A percentile compares a stretch with the other conserved stretches of the same genome.
Conservation (phyloP, 768 basidiomycete genomes). For the Lactarius sp. region DNA sequence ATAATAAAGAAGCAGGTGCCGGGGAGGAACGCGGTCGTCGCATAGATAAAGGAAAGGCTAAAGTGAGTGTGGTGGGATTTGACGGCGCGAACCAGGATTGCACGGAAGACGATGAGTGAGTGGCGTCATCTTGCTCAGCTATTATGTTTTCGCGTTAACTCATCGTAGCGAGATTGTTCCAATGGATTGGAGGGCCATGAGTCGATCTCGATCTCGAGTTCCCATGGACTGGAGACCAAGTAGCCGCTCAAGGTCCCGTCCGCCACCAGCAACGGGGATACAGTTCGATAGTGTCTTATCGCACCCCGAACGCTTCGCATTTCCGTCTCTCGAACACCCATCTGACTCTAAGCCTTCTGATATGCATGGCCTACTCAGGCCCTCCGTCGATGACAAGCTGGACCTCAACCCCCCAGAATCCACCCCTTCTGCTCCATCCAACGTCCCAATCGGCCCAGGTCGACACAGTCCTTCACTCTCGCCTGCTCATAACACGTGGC, state of each 20-base stretch:
- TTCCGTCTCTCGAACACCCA: conserved; percentile 26
- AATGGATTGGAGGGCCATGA: conserved; percentile 94
- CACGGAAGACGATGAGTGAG: conserved; percentile 70
- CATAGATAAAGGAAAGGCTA: conserved; percentile 75
- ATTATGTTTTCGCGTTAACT: conserved; percentile 27
- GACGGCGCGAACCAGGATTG: conserved; percentile 70
- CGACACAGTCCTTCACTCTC: conserved; percentile 34
- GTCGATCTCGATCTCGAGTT: conserved; percentile 83
- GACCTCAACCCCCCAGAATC: conserved; percentile 24
- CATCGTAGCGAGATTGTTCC: conserved; percentile 48
- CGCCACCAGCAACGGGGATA: conserved; percentile 45
- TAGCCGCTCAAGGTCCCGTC: conserved; percentile 73
- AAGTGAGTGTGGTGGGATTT: conserved; percentile 76
- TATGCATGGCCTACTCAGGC: conserved; percentile 41
- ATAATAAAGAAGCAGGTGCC: conserved; percentile 24
- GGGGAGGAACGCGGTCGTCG: conserved; percentile 61
- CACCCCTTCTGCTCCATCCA: conserved; percentile 26
- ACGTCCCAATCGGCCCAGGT: conserved; percentile 30
- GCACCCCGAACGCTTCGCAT: conserved; percentile 24
- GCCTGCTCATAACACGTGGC: conserved; percentile 16
- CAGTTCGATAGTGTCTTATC: conserved; percentile 29
- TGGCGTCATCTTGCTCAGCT: conserved; percentile 31
- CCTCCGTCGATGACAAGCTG: conserved; percentile 25
- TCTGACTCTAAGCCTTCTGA: conserved; percentile 33
- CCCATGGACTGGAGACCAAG: conserved; percentile 89